Percentiles rank a stretch among this genome's conserved stretches.
phyloP scores from a whole-genome alignment of 768 basidiomycete species.

The Mycena galericulata region DNA sequence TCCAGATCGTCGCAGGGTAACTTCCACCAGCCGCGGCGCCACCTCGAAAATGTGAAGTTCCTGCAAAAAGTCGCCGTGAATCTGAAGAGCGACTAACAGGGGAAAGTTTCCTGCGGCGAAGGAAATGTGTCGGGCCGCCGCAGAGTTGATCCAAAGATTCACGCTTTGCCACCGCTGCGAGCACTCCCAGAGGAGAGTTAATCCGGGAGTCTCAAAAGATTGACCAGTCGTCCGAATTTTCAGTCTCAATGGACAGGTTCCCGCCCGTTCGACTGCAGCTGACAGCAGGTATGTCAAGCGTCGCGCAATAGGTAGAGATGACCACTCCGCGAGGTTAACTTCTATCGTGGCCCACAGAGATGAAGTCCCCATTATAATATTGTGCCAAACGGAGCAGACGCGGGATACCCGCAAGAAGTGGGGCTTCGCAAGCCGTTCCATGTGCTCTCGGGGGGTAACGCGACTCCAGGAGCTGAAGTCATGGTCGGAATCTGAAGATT shows the following conservation, averaged over 20 bases:
- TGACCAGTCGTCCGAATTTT: background rate
- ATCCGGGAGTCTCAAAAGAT: background rate
- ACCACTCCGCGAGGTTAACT: constrained; percentile 17
- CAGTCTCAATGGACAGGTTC: background rate
- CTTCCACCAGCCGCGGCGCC: constrained; percentile 1
- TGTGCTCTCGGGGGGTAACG: background rate
- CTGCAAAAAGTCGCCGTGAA: background rate
- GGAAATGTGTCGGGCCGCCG: background rate
- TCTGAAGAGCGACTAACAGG: background rate
- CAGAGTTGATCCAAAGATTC: background rate
- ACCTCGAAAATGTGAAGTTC: constrained; percentile 10
- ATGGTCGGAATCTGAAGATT: background rate
- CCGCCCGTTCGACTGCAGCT: background rate
- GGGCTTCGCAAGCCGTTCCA: constrained; percentile 12
- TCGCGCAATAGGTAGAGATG: background rate
- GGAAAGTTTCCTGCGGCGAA: background rate
- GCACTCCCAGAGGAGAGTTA: background rate
- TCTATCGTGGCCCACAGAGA: constrained; percentile 17
- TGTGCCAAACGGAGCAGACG: constrained; percentile 15
- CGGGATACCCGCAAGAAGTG: background rate
- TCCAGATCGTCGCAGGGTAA: constrained; percentile 1
- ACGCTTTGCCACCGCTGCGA: background rate
- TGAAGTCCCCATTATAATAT: constrained; percentile 10
- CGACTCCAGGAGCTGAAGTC: background rate
- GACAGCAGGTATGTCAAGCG: background rate